Evolutionary conservation across 2,329 filamentous ascomycete genomes (phyloP).

Genomic region (Trichoderma sp.): DNA sequence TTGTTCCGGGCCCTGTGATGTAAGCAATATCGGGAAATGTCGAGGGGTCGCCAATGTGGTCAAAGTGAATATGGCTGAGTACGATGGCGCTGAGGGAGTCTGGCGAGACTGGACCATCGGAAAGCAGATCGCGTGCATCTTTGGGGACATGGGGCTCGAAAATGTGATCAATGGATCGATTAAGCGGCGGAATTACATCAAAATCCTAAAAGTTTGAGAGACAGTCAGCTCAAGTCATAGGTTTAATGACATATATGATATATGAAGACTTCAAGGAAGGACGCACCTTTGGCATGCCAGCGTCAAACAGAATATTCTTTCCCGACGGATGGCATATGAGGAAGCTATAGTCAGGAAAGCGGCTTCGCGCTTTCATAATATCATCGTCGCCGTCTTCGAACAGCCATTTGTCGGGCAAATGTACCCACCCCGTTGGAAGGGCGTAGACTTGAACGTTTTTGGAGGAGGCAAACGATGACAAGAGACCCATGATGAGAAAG

Average conservation of each 20-base stretch:
- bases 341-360: background rate
- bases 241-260: background rate
- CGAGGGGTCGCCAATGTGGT: background rate
- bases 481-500: background rate
- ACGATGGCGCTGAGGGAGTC: background rate
- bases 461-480: background rate
- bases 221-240: background rate
- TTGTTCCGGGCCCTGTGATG: background rate
- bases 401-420: background rate
- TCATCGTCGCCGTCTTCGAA: background rate
- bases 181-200: background rate
- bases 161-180: background rate
- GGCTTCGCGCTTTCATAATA: background rate
- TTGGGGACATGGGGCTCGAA: background rate
- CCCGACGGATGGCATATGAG: background rate
- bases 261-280: too few relatives aligned
- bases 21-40: background rate
- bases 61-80: background rate
- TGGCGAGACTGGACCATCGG: background rate
- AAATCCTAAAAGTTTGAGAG: background rate
- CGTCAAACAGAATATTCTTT: background rate
- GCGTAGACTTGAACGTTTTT: background rate
- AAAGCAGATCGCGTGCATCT: background rate
- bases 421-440: background rate
- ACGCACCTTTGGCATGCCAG: background rate